Percentiles rank a stretch among this genome's conserved stretches.
phyloP scores from a whole-genome alignment of 1,284 basidiomycete species.

The Tilletia setariae region DNA sequence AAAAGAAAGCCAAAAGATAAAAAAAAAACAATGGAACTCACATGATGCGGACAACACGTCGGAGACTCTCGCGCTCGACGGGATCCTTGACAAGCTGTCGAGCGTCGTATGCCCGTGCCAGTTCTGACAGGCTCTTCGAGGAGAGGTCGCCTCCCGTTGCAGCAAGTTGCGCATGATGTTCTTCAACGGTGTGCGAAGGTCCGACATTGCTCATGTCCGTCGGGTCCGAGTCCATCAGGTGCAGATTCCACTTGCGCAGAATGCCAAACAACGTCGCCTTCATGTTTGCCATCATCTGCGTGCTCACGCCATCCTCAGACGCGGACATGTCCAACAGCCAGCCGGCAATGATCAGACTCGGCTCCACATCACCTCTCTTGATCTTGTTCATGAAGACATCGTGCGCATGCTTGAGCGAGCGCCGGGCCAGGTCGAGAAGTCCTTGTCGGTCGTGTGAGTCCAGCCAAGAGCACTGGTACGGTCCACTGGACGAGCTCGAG shows the following conservation, averaged over 20 bases:
- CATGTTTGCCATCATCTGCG: constrained; percentile 30
- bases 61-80: constrained; percentile 16
- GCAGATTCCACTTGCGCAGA: constrained; percentile 34
- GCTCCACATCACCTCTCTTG: constrained; percentile 36
- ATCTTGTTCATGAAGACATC: constrained; percentile 38
- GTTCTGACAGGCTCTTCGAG: background rate
- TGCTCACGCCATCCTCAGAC: constrained; percentile 38
- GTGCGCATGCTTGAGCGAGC: constrained; percentile 37
- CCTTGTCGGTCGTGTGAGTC: constrained; percentile 30
- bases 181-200: background rate
- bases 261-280: constrained; percentile 34
- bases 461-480: constrained; percentile 32
- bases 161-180: background rate
- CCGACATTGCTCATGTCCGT: constrained; percentile 3
- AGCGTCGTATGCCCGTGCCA: constrained; percentile 3
- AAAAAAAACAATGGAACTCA: background rate
- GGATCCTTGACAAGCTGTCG: constrained; percentile 17
- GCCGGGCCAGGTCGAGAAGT: constrained; percentile 33
- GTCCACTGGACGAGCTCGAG: constrained; percentile 20
- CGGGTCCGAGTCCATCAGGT: constrained; percentile 28
- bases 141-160: background rate
- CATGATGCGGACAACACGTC: constrained; percentile 18
- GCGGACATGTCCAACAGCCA: constrained; percentile 37
- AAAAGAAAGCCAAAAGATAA: background rate
- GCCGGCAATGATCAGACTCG: constrained; percentile 32